Base-by-base conservation (phyloP, 495 filamentous ascomycete species). In the Neurospora intermedia region DNA sequence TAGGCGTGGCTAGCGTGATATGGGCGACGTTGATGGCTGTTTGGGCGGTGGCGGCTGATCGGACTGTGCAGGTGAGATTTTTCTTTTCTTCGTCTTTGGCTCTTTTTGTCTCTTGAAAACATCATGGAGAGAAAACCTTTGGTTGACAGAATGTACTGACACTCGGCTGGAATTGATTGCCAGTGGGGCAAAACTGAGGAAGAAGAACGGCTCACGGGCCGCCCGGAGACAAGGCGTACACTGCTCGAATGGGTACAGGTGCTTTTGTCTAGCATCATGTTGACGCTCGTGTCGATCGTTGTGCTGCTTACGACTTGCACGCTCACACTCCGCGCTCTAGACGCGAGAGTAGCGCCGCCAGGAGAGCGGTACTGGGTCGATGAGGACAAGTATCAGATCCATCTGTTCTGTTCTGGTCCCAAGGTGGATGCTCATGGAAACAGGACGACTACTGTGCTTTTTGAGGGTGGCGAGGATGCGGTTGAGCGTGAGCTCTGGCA, bases 171-270 rank as follows among this genome's bases (percentile, higher is more conserved):
- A 15, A 23, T 71, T 20, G 27, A 27, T 27, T 31, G 27, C 6
- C 70, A 90, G 70, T 96, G 93, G 90, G 96, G 95, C 35, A 98
- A 98, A 80, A 84, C 83, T 0, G 92, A 97, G 75, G 96, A 99
- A 78, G 96, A 99, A 81, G 91, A 96, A 77, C 88, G 96, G 18
- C 84, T 99, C 15, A 99, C 96, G 1, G 96, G 96, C 39, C 90
- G 94, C n/a, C 86, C 88, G 18, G 95, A 98, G 81, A 94, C 90
- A 13, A 89, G 94, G 27, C 90, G 94, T 15, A 92, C 93, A 0
- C 77, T 97, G 39, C 80, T 85, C 13, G 92, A 98, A 82, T 98
- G 96, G 96, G 78, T 87, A 38, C 92, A 90, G 66, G 92, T 98
- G n/a, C 80, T 96, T 2, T 77, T 88, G n/a, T 90, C 92, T 39